A percentile compares a stretch with the other conserved stretches of the same genome.
Evolutionary conservation across 345 rosid species (phyloP).

Genomic region (Populus simonii): DNA sequence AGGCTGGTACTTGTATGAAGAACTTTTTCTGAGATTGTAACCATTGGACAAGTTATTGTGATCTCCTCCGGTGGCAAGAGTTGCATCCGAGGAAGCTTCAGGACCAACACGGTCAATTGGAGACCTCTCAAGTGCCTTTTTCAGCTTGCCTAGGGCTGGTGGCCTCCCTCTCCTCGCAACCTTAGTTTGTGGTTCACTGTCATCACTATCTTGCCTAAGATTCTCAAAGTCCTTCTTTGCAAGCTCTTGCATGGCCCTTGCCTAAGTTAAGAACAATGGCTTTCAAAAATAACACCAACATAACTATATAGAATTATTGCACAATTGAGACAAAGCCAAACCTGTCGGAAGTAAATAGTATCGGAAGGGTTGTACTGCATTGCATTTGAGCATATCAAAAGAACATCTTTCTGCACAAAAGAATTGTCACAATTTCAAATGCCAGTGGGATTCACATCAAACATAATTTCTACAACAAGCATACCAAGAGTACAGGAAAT

Average conservation of each 20-base stretch:
- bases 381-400: constrained; percentile 85
- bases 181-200: constrained; percentile 64
- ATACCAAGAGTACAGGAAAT: not conserved
- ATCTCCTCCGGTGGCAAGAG: constrained; percentile 63
- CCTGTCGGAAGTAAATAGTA: constrained; percentile 91
- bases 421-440: constrained; percentile 13
- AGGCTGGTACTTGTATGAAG: constrained; percentile 46
- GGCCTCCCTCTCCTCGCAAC: constrained; percentile 70
- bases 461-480: not conserved
- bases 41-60: constrained; percentile 40
- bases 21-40: constrained; percentile 64
- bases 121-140: constrained; percentile 59
- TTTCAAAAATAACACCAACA: constrained; percentile 12
- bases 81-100: constrained; percentile 61
- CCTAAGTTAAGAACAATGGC: constrained; percentile 43
- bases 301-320: not conserved
- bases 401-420: constrained; percentile 70
- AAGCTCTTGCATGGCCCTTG: constrained; percentile 79
- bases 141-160: constrained; percentile 56
- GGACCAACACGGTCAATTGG: constrained; percentile 52
- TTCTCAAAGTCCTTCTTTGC: constrained; percentile 92
- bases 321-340: constrained; percentile 26
- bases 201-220: constrained; percentile 91
- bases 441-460: constrained; percentile 11
- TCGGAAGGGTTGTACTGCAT: constrained; percentile 95